Base-by-base conservation (phyloP, 495 filamentous ascomycete species). In the Hypoxylon rickii region DNA sequence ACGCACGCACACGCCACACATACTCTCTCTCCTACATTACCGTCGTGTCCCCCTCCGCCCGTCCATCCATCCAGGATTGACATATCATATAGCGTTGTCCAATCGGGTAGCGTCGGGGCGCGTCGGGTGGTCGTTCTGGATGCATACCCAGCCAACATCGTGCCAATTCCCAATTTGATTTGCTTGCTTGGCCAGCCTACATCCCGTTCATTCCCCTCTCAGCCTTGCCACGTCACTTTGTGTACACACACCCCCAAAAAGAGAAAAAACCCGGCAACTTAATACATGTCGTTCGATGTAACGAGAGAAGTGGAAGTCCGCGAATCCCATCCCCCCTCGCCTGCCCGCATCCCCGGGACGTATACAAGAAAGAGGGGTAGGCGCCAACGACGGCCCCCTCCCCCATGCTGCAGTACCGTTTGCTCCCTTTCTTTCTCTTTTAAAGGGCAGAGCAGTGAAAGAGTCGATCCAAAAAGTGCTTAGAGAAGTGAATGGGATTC, bases 151-250 rank as follows among this genome's bases (percentile, higher is more conserved):
- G 29, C 33, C 44, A 24, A 29, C 11, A 20, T 41, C 46, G 24
- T 45, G 44, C 34, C 38, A 44, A 42, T 39, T 38, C 59, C 53
- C 37, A 43, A 44, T 55, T 29, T 31, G 18, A 18, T 19, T 16
- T 37, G 15, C 46, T 44, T 39, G 48, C 36, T 49, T 62, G 22
- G 34, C 26, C 43, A 10, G 44, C 33, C 32, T 19, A 7, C 34
- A n/a, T 16, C 43, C 12, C 41, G 24, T n/a, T n/a, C 31, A 38
- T 36, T 44, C 47, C 42, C 20, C 44, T 20, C 40, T 55, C 55
- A 59, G 49, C 55, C 60, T 58, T 55, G 49, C 60, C 60, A 64
- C 55, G 60, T 64, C 60, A 64, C 45, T 61, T 17, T 22, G 12
- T 18, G 15, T 38, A 38, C 34, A 38, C 42, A 51, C 48, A 58